Conservation (phyloP, 1,284 basidiomycete species). For the Sphaerobolus stellatus region DNA sequence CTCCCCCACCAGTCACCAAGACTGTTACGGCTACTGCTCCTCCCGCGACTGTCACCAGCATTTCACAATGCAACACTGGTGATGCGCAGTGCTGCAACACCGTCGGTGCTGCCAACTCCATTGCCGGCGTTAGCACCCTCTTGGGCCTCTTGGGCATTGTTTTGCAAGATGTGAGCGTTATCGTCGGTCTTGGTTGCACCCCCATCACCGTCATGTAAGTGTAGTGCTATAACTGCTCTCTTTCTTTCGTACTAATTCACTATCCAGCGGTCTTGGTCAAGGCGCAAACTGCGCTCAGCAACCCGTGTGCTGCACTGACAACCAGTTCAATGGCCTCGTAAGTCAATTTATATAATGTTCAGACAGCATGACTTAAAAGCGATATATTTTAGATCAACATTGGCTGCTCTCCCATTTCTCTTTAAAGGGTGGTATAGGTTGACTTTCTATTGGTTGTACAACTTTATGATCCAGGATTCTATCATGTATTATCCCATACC, state of each 20-base stretch:
- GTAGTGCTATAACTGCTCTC: background rate
- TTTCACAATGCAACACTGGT: background rate
- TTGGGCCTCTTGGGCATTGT: background rate
- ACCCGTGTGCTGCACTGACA: slow-evolving; percentile 5
- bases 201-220: background rate
- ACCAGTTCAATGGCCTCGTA: slow-evolving; percentile 7
- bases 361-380: no score
- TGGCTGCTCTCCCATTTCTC: no score
- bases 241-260: background rate
- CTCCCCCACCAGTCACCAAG: no score
- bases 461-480: no score
- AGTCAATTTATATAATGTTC: no score
- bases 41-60: background rate
- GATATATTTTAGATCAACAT: no score
- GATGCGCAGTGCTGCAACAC: slow-evolving; percentile 2
- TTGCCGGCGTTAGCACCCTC: background rate
- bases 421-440: no score
- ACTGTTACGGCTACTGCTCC: background rate
- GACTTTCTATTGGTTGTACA: no score
- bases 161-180: background rate
- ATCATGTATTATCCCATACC: no score
- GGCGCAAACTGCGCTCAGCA: background rate
- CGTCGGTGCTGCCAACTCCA: background rate
- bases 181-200: background rate
- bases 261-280: background rate